phyloP scores from a whole-genome alignment of 768 basidiomycete species.

The Neoboletus magnificus region DNA sequence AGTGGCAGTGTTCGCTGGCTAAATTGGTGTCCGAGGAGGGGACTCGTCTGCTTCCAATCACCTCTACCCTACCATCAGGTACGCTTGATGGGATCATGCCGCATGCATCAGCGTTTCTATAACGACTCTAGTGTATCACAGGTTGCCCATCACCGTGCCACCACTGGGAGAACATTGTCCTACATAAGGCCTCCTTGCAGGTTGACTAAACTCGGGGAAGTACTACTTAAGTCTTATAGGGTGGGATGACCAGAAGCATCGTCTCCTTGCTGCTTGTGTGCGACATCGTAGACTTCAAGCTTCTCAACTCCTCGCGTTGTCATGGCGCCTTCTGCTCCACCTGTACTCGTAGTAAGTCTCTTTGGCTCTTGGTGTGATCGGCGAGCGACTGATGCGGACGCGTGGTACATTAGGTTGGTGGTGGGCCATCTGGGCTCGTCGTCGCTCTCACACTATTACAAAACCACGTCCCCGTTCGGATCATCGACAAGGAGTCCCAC shows the following conservation, averaged over 20 bases:
- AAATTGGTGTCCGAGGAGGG: no score
- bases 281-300: not conserved
- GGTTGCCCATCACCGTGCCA: not conserved
- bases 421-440: conserved; percentile 31
- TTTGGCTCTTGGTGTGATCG: not conserved
- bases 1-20: not conserved
- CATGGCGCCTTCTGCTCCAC: conserved; percentile 11
- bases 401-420: conserved; percentile 20
- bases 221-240: not conserved
- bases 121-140: not conserved
- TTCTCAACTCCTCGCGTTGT: not conserved
- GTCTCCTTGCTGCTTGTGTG: not conserved
- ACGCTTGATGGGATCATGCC: not conserved
- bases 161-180: not conserved
- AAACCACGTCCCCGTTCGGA: conserved; percentile 47
- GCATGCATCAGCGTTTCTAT: not conserved
- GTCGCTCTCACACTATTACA: conserved; percentile 34
- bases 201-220: not conserved
- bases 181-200: not conserved
- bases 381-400: not conserved
- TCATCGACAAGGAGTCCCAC: conserved; percentile 45
- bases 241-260: not conserved
- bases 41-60: no score
- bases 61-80: no score
- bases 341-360: conserved; percentile 21